Evolutionary conservation across 768 basidiomycete genomes (phyloP), one percentile per base, ranked within the genome.

Genomic region (Crassisporium funariophilum): DNA sequence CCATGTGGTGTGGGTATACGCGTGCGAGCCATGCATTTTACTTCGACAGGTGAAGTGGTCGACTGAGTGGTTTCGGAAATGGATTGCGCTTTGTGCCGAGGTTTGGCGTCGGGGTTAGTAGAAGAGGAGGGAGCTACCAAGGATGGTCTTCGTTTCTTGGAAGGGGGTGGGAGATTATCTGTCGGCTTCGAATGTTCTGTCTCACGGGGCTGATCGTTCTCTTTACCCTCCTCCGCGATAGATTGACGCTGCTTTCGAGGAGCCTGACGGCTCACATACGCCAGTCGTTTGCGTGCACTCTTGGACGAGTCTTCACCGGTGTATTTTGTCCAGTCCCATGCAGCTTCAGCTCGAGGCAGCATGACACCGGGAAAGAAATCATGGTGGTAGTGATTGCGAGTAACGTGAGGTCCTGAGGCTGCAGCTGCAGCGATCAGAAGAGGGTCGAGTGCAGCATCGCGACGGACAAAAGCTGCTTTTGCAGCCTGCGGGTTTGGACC

Each of bases 1-100:
- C 95, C 95, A 57, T 98, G 91, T 0, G 91, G 91, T 0, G 97
- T 99, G 33, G 97, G 97, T 64, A 98, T 91, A 46, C 97, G 88
- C 3, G 97, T 98, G 46, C 97, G 88, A 10, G 93, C 97, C 84
- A 95, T 91, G 66, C 97, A 99, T 64, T 83, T 86, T 21, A 98
- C 89, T 46, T 83, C 73, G n/a, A 90, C 67, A 45, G 68, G 69
- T 13, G 63, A 50, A 37, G 49, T 45, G 39, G 49, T 19, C 16
- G 61, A 44, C 17, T 54, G 52, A 8, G 61, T 33, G 35, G 55
- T 11, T n/a, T 58, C 61, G 35, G 60, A 22, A 24, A 37, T 39
- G 27, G 59, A 31, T 46, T 55, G 49, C 29, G 60, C 25, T 46
- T 64, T 68, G 37, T 56, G 52, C 42, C 59, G 64, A 22, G 47